These are phyloP conservation scores for Bimuria novae-zelandiae DNA, from an alignment of 2,329 filamentous ascomycete genomes.

Conservation along the genomic window DNA sequence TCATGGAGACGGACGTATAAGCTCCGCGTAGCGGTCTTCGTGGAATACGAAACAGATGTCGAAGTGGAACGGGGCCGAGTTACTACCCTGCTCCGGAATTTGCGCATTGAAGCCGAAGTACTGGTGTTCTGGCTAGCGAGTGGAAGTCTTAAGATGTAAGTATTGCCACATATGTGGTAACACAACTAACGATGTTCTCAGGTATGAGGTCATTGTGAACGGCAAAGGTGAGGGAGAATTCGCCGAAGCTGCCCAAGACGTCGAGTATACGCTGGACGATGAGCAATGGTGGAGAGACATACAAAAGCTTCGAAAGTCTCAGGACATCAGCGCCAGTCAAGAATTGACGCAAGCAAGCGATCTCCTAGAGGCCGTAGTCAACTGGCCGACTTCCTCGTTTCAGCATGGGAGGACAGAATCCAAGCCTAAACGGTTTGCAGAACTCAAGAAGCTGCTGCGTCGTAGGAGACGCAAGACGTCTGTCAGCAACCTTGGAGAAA, in stretches of 20 bases:
- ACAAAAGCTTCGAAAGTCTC: constrained; percentile 53
- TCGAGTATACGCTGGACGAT: constrained; percentile 69
- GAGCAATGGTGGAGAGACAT: constrained; percentile 86
- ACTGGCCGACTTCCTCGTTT: constrained; percentile 60
- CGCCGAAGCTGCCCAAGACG: constrained; percentile 61
- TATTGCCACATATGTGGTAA: not conserved
- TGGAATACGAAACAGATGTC: constrained; percentile 85
- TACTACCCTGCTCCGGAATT: constrained; percentile 73
- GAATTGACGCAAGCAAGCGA: constrained; percentile 52
- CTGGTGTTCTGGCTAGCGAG: constrained; percentile 81
- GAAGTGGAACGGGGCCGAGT: constrained; percentile 76
- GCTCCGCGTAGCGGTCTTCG: constrained; percentile 81
- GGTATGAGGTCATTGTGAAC: constrained; percentile 73
- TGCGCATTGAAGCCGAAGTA: constrained; percentile 80
- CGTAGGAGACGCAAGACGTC: constrained; percentile 60
- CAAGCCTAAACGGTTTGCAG: constrained; percentile 57
- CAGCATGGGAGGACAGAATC: constrained; percentile 54
- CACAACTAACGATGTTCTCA: not conserved
- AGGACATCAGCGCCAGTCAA: constrained; percentile 46
- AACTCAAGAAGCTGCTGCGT: constrained; percentile 65
- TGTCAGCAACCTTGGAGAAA: constrained; percentile 51
- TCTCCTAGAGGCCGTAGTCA: constrained; percentile 49
- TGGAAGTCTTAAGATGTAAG: constrained; percentile 68
- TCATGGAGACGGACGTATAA: constrained; percentile 76
- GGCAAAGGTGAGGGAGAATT: constrained; percentile 59